A percentile compares a stretch with the other conserved stretches of the same genome.
Evolutionary conservation across 139 green algal genomes (phyloP).

Genomic region (Picochlorum sp.): DNA sequence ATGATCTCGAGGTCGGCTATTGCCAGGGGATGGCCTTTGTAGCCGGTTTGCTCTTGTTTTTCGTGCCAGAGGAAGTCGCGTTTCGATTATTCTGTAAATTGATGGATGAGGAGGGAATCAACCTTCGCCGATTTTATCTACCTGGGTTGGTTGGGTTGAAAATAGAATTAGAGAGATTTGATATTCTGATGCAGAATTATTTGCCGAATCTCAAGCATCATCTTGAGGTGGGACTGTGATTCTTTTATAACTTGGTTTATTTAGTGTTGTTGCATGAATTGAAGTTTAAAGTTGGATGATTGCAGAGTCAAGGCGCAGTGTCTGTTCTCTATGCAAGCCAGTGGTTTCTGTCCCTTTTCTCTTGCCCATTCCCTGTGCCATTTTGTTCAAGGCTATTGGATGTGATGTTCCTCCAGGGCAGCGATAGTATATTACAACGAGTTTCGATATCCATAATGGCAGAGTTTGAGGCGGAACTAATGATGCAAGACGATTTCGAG

Average conservation of each 20-base stretch:
- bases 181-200: slow-evolving; percentile 36
- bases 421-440: slow-evolving; percentile 43
- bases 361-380: slow-evolving; percentile 69
- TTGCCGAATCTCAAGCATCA: slow-evolving; percentile 31
- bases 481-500: slow-evolving; percentile 72
- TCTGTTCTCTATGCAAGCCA: slow-evolving; percentile 75
- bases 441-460: slow-evolving; percentile 52
- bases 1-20: slow-evolving; percentile 77
- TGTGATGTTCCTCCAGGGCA: slow-evolving; percentile 60
- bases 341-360: slow-evolving; percentile 90
- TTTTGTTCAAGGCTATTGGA: slow-evolving; percentile 79
- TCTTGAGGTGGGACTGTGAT: too few relatives aligned
- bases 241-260: not conserved
- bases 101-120: slow-evolving; percentile 28
- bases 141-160: slow-evolving; percentile 67
- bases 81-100: slow-evolving; percentile 66
- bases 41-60: slow-evolving; percentile 85
- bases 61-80: slow-evolving; percentile 77
- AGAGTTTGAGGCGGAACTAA: slow-evolving; percentile 44
- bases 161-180: slow-evolving; percentile 30
- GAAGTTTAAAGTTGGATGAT: too few relatives aligned
- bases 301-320: slow-evolving; percentile 51
- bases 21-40: slow-evolving; percentile 91
- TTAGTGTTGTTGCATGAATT: too few relatives aligned
- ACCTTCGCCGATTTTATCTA: slow-evolving; percentile 71